Base-by-base conservation (phyloP, 1,284 basidiomycete genomes). In the Ustilago curta region DNA sequence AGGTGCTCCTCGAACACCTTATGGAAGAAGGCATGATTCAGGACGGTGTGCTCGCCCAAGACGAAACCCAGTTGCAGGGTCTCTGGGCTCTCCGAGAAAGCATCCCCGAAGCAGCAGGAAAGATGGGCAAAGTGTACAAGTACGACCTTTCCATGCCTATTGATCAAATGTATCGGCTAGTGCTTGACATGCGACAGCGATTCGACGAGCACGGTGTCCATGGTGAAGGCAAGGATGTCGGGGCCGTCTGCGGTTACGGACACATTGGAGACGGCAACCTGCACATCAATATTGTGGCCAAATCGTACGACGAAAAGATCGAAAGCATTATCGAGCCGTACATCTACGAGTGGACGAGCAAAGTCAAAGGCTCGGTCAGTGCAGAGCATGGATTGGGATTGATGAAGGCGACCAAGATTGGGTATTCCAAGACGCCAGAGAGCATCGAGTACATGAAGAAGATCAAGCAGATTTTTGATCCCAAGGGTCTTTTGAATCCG, bases 261-360 rank as follows among this genome's bases (percentile, higher is more conserved):
- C 97, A 99, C 85, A 91, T 98, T 67, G 96, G 97, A 25, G 96
- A 99, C 86, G 94, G 94, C 14, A 99, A 99, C 82, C 86, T 99
- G 54, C 96, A 99, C 84, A 87, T 99, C 84, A 99, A 99, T 85
- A 89, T 96, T 53, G 90, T 95, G n/a, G 95, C 95, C 0, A 87
- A 91, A 58, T 87, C 89, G 39, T 99, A 95, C 85, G 90, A 91
- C 3, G 88, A 90, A 2, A 93, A 95, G 84, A 90, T 97, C 50
- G 91, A 95, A 84, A 89, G 89, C 50, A 91, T 93, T 12, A 88
- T 99, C 25, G 97, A 99, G 84, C 96, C 96, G 8, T 98, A 93
- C 85, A 90, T 99, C 37, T 99, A 96, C 85, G 95, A 99, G 85
- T 89, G 97, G 65, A 93, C 95, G 67, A 85, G 60, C n/a, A 44